Conservation (phyloP, 352 stramenopile genomes). For the Globisporangium iwayamae region DNA sequence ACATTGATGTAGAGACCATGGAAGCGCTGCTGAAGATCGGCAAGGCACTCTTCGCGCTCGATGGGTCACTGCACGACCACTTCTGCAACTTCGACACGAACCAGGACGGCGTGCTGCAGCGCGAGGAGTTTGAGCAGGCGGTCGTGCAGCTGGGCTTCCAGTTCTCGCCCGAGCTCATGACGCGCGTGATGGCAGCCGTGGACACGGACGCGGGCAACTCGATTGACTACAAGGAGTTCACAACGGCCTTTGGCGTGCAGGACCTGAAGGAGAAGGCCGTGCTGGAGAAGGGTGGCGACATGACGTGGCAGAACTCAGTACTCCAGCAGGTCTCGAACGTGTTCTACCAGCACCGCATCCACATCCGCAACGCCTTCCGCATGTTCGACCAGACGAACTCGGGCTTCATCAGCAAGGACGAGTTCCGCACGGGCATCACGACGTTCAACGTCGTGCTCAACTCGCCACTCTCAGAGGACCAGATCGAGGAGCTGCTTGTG, state of each 20-base stretch:
- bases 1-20: conserved; percentile 84
- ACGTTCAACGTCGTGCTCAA: conserved; percentile 90
- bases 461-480: conserved; percentile 86
- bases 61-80: conserved; percentile 76
- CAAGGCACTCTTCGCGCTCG: conserved; percentile 68
- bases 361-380: conserved; percentile 90
- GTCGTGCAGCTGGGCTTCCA: conserved; percentile 61
- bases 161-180: conserved; percentile 53
- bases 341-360: conserved; percentile 92
- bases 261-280: conserved; percentile 63
- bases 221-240: conserved; percentile 93
- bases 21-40: conserved; percentile 71
- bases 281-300: conserved; percentile 44
- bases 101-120: conserved; percentile 75
- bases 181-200: conserved; percentile 79
- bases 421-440: conserved; percentile 83
- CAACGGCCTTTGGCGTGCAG: conserved; percentile 85
- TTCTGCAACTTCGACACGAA: conserved; percentile 86
- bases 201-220: conserved; percentile 86
- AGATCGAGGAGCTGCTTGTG: conserved; percentile 88
- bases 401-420: conserved; percentile 73
- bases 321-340: conserved; percentile 93
- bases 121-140: conserved; percentile 73
- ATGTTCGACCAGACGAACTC: conserved; percentile 90
- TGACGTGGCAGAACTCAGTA: conserved; percentile 90